Percentiles rank a stretch among this genome's conserved stretches.
These are phyloP conservation scores for Vitis cinerea DNA, from an alignment of 164 flowering plant species.

Conservation along the genomic window DNA sequence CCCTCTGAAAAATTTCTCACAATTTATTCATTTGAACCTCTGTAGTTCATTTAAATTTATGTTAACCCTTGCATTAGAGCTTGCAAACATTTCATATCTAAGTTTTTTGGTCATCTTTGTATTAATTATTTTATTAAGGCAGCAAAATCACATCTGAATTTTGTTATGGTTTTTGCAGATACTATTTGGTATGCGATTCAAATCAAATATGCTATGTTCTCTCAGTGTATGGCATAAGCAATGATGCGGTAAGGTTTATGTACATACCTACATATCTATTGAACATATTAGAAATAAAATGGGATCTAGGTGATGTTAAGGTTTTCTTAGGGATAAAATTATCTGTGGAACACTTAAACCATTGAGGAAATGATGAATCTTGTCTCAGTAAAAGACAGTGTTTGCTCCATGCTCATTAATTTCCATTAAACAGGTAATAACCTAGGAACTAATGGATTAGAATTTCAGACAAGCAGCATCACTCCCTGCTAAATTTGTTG, in stretches of 20 bases:
- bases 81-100: neutral
- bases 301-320: no score
- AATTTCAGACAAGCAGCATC: no score
- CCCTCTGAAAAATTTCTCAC: neutral
- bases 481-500: no score
- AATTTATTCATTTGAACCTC: neutral
- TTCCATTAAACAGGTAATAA: no score
- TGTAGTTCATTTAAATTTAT: neutral
- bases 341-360: no score
- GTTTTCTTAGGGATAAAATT: no score
- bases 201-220: constrained; percentile 60
- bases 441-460: no score
- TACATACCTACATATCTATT: neutral
- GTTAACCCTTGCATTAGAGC: neutral
- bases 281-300: neutral
- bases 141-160: constrained; percentile 6
- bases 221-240: constrained; percentile 62
- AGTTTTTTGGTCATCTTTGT: neutral
- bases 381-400: no score
- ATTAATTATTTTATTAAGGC: neutral
- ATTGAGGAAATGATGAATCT: no score
- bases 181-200: constrained; percentile 73
- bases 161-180: constrained; percentile 45
- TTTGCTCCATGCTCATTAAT: no score
- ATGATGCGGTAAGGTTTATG: constrained; percentile 54